A percentile compares a stretch with the other conserved stretches of the same genome.
Conservation (phyloP, 495 filamentous ascomycete genomes). For the Hypoxylon rickii region DNA sequence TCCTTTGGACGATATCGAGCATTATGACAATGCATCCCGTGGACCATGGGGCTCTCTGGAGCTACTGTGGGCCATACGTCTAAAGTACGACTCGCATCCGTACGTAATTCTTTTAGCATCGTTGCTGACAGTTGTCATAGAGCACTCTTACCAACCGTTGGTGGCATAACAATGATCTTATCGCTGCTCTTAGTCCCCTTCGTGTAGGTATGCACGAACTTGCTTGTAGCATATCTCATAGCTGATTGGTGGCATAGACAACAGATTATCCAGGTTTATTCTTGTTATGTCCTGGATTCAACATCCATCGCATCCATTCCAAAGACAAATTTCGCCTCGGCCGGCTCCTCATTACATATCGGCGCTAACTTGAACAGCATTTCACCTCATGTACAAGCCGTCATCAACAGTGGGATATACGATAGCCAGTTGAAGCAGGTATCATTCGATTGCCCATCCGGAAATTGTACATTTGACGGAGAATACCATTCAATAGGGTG, state of each 20-base stretch:
- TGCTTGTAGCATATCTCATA: too few species aligned
- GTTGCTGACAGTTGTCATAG: not conserved
- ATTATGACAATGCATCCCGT: conserved; percentile 28
- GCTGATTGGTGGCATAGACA: too few species aligned
- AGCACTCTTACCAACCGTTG: conserved; percentile 17
- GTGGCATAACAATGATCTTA: conserved; percentile 24
- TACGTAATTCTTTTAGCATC: not conserved
- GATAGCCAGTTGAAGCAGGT: conserved; percentile 1
- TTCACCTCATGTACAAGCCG: not conserved
- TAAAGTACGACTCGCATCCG: not conserved
- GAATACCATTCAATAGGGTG: conserved; percentile 18
- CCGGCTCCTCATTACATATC: conserved; percentile 2
- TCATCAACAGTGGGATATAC: conserved; percentile 17
- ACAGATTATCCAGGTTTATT: conserved; percentile 24
- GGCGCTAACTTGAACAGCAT: conserved; percentile 6
- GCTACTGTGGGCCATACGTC: conserved; percentile 23
- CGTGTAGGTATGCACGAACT: conserved; percentile 3
- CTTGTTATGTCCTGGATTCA: conserved; percentile 11
- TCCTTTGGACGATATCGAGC: conserved; percentile 19
- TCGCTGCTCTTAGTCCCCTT: conserved; percentile 28
- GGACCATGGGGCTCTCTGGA: conserved; percentile 23
- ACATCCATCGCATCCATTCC: conserved; percentile 18
- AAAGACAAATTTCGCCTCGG: conserved; percentile 5
- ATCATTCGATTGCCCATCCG: conserved; percentile 18
- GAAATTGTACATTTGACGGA: conserved; percentile 29